Evolutionary conservation across 108 stramenopile species (phyloP).

Genomic region (Fistulifera pelliculosa): DNA sequence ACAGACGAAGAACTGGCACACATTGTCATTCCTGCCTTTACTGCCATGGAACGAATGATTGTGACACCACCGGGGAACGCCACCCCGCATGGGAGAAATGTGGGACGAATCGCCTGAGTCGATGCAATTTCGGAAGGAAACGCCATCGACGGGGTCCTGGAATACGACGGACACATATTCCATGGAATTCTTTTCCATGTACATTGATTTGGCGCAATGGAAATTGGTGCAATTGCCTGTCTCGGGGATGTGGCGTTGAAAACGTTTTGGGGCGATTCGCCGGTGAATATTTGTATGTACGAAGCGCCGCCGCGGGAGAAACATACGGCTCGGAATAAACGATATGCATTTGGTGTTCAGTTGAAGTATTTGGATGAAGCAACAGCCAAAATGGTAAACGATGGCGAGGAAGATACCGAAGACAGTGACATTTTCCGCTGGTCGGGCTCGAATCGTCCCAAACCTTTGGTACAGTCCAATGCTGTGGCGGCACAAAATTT

Average conservation of each 20-base stretch:
- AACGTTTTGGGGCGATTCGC: constrained; percentile 73
- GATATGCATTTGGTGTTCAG: constrained; percentile 20
- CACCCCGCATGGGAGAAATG: constrained; percentile 29
- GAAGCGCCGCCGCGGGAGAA: constrained; percentile 11
- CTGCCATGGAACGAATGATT: constrained; percentile 50
- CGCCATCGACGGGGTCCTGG: constrained; percentile 27
- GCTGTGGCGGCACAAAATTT: too few species aligned
- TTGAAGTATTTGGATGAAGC: not conserved
- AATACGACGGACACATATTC: constrained; percentile 56
- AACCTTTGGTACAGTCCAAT: too few species aligned
- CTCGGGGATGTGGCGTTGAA: constrained; percentile 44
- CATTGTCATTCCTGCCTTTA: constrained; percentile 42
- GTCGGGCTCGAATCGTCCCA: not conserved
- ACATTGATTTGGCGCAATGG: constrained; percentile 73
- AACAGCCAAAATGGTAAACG: too few species aligned
- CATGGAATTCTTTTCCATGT: constrained; percentile 68
- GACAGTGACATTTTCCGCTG: not conserved
- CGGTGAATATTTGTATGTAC: constrained; percentile 28
- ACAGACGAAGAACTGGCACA: constrained; percentile 55
- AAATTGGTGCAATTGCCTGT: constrained; percentile 53
- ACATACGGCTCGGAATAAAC: constrained; percentile 16
- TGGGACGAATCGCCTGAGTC: constrained; percentile 42
- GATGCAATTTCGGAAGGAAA: constrained; percentile 22
- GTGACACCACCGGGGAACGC: constrained; percentile 50
- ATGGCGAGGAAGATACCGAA: constrained; percentile 4